Percentiles rank a stretch among this genome's conserved stretches.
Conservation (phyloP, 371 early-diverging fungal species). For the Smittium culicis region DNA sequence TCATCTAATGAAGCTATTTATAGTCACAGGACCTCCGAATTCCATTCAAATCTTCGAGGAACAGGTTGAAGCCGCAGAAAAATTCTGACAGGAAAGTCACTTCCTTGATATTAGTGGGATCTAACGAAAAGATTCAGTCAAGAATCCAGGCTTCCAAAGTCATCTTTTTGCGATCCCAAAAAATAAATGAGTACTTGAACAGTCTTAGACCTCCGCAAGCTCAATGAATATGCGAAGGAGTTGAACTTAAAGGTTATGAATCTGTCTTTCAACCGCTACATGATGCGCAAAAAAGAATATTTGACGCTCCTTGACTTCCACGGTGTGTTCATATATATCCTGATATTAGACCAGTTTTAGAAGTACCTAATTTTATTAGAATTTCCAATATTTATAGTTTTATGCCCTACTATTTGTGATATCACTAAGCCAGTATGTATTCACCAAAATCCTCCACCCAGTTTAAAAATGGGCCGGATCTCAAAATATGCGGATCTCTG, state of each 20-base stretch:
- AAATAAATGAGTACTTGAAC: constrained; percentile 11
- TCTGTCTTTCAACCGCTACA: constrained; percentile 21
- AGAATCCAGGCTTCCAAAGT: neutral
- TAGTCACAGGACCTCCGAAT: too few species aligned
- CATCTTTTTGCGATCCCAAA: constrained; percentile 7
- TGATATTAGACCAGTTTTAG: constrained; percentile 19
- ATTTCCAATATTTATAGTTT: constrained; percentile 33
- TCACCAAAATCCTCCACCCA: constrained; percentile 28
- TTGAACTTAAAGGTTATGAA: constrained; percentile 19
- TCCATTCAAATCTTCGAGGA: too few species aligned
- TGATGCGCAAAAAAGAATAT: constrained; percentile 23
- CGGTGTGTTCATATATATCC: constrained; percentile 30
- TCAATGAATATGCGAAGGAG: constrained; percentile 26
- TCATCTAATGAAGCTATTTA: too few species aligned
- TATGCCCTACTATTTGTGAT: constrained; percentile 33
- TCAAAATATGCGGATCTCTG: constrained; percentile 25
- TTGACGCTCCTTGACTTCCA: constrained; percentile 26
- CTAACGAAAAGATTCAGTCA: too few species aligned
- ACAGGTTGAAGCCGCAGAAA: too few species aligned
- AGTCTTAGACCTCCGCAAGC: constrained; percentile 24
- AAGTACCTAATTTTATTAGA: constrained; percentile 33
- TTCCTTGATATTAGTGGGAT: too few species aligned
- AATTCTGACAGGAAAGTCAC: too few species aligned
- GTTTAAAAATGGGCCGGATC: constrained; percentile 14
- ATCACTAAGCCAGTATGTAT: constrained; percentile 32